Conservation (phyloP, 2,329 filamentous ascomycete species). For the Daldinia eschscholtzii region DNA sequence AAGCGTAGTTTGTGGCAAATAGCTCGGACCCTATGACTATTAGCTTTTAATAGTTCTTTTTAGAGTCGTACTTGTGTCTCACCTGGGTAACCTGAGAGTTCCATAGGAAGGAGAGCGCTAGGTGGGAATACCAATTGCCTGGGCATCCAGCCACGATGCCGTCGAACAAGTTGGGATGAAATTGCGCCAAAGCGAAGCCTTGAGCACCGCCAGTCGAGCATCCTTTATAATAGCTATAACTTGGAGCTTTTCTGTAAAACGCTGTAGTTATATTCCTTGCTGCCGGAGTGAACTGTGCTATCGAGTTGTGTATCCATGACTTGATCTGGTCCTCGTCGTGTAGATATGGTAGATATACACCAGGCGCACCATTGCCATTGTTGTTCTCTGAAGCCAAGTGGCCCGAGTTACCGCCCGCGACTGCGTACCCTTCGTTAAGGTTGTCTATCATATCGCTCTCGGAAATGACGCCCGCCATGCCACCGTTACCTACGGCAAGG, state of each 20-base stretch:
- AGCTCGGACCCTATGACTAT: slow-evolving; percentile 27
- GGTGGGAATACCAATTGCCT: slow-evolving; percentile 55
- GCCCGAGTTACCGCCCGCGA: slow-evolving; percentile 46
- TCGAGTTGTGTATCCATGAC: slow-evolving; percentile 56
- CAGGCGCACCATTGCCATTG: slow-evolving; percentile 35
- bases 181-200: slow-evolving; percentile 57
- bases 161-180: slow-evolving; percentile 57
- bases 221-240: slow-evolving; percentile 56
- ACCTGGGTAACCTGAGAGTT: slow-evolving; percentile 41
- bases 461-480: slow-evolving; percentile 46
- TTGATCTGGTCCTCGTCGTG: slow-evolving; percentile 39
- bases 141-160: slow-evolving; percentile 58
- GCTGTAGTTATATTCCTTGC: slow-evolving; percentile 48
- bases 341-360: slow-evolving; percentile 42
- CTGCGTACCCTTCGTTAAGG: slow-evolving; percentile 45
- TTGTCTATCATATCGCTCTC: slow-evolving; percentile 39
- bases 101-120: slow-evolving; percentile 42
- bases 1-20: slow-evolving; percentile 47
- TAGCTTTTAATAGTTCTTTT: not conserved
- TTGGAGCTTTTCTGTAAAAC: slow-evolving; percentile 53
- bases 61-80: not conserved
- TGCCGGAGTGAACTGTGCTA: slow-evolving; percentile 52
- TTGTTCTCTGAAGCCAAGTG: slow-evolving; percentile 42
- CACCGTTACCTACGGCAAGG: slow-evolving; percentile 47
- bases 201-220: slow-evolving; percentile 59